phyloP scores from a whole-genome alignment of 768 basidiomycete species.

The Rhizopogon vulgaris region DNA sequence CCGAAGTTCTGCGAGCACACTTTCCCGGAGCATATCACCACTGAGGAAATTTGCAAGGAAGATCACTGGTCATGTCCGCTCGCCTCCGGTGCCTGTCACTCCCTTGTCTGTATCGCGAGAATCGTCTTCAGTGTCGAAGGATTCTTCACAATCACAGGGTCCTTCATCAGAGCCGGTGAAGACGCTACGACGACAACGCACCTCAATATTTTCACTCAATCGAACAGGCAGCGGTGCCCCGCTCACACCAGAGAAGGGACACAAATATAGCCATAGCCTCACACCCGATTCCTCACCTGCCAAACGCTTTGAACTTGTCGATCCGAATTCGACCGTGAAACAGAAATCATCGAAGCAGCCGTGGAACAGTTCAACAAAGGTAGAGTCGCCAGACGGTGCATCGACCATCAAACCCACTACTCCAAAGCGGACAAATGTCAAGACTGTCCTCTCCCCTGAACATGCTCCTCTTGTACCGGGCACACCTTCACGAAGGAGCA shows the following conservation, averaged over 20 bases:
- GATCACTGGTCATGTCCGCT: constrained; percentile 45
- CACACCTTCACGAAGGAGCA: constrained; percentile 53
- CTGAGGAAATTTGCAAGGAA: constrained; percentile 72
- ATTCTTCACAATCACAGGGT: constrained; percentile 14
- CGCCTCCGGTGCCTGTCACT: constrained; percentile 35
- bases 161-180: constrained; percentile 51
- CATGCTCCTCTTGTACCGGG: constrained; percentile 43
- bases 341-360: constrained; percentile 36
- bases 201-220: constrained; percentile 57
- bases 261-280: constrained; percentile 66
- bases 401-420: constrained; percentile 44
- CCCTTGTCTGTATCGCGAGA: constrained; percentile 42
- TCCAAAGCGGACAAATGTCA: constrained; percentile 42
- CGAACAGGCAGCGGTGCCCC: constrained; percentile 35
- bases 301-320: constrained; percentile 17
- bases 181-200: constrained; percentile 46
- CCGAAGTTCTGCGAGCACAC: constrained; percentile 40
- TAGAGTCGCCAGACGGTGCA: constrained; percentile 43
- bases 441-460: constrained; percentile 38
- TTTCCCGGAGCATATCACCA: constrained; percentile 77
- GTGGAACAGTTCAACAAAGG: constrained; percentile 81
- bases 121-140: constrained; percentile 3
- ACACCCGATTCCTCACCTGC: constrained; percentile 66
- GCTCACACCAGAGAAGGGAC: constrained; percentile 51
- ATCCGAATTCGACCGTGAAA: constrained; percentile 38